These are phyloP conservation scores for Mycogone perniciosa DNA, from an alignment of 2,329 filamentous ascomycete genomes.

Conservation along the genomic window DNA sequence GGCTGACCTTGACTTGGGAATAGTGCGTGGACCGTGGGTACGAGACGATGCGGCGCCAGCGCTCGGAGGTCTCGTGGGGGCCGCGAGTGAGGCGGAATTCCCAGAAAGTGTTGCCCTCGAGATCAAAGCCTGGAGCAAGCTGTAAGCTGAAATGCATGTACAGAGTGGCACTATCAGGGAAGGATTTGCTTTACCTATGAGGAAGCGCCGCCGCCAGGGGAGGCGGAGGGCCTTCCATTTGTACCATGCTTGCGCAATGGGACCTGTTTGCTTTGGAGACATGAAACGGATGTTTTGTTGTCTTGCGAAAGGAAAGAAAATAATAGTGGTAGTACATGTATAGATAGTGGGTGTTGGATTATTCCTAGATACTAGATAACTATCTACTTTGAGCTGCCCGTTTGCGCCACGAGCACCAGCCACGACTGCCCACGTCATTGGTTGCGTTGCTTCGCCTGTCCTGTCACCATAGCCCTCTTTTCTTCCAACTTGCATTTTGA, in stretches of 20 bases:
- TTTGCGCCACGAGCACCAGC: conserved; percentile 15
- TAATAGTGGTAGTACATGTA: neutral
- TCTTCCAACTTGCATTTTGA: no score
- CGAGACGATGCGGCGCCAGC: conserved; percentile 57
- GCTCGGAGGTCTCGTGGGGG: conserved; percentile 25
- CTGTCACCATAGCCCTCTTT: no score
- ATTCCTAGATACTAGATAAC: no score
- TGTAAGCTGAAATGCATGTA: neutral
- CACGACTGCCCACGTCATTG: conserved; percentile 25
- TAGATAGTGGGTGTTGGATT: neutral
- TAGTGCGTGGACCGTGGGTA: conserved; percentile 49
- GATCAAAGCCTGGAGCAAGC: conserved; percentile 49
- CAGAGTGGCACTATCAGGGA: neutral
- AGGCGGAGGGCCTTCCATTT: conserved; percentile 57
- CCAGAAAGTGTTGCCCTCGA: conserved; percentile 63
- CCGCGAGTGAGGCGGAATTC: conserved; percentile 52
- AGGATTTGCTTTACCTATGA: conserved; percentile 44
- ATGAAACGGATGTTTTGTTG: conserved; percentile 20
- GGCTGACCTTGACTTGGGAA: conserved; percentile 50
- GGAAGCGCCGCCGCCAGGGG: conserved; percentile 58
- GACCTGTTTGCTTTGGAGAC: conserved; percentile 32
- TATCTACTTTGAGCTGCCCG: neutral
- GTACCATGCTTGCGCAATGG: conserved; percentile 43
- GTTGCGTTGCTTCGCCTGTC: neutral
- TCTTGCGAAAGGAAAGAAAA: neutral